Base-by-base conservation (phyloP, 2,329 filamentous ascomycete genomes). In the Fusarium sp. region DNA sequence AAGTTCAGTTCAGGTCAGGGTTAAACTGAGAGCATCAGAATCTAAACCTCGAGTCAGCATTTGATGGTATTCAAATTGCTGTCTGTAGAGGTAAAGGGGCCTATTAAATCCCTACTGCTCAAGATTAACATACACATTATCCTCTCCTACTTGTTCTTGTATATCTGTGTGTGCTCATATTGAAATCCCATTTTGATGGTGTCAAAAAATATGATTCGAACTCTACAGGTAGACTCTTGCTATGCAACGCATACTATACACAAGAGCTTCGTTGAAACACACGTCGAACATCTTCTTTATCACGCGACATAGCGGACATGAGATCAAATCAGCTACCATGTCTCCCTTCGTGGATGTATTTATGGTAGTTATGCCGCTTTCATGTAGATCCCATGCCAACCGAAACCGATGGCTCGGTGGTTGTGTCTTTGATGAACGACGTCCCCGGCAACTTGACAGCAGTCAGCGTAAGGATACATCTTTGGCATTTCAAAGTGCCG, bases 171-270 rank as follows among this genome's bases (percentile, higher is more conserved):
- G 3, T 24, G 3, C 6, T 51, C 6, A 5, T 24, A 5, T 33
- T 6, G 12, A 20, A 31, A 5, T 17, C 14, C 3, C n/a, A 13
- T n/a, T 3, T 6, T 12, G 10, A 5, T 7, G 3, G 14, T n/a
- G 15, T 31, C 15, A n/a, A n/a, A 11, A 7, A 5, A 31, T n/a
- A 11, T 7, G 12, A 3, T 24, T 35, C 10, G 31, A 35, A 15
- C 9, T 35, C 13, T 14, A 24, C 17, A 35, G 8, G 0, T 6
- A 11, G n/a, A 36, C 17, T 51, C 3, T 24, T 1, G 12, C 17
- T 26, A 15, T 26, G 3, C 17, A 20, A 26, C n/a, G 1, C 17
- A 15, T 24, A 11, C n/a, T 14, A 7, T 35, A 15, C 8, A 13
- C 17, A 49, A 18, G n/a, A 52, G 31, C 48, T 15, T 35, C 17